Evolutionary conservation across 352 stramenopile genomes (phyloP).

Genomic region (Poterioochromonas sp.): DNA sequence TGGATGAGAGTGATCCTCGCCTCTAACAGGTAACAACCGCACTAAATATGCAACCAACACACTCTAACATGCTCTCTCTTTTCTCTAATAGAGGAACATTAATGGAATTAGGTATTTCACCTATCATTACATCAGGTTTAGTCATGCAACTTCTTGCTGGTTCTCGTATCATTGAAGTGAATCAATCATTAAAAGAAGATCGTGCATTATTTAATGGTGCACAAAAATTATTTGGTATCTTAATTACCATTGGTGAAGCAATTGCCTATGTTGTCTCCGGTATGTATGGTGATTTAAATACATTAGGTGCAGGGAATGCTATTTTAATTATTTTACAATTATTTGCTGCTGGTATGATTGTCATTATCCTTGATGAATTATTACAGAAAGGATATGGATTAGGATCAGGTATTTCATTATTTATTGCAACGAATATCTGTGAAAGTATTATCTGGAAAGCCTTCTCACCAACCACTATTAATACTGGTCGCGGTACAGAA

Average conservation of each 20-base stretch:
- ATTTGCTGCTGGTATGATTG: conserved; percentile 92
- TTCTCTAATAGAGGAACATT: conserved; percentile 70
- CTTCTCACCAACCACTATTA: conserved; percentile 98
- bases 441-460: conserved; percentile 99
- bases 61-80: too few relatives aligned
- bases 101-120: conserved; percentile 96
- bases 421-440: conserved; percentile 99
- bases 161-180: conserved; percentile 96
- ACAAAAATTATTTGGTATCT: conserved; percentile 99
- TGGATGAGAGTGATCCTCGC: conserved; percentile 99
- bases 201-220: conserved; percentile 89
- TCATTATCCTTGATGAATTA: conserved; percentile 98
- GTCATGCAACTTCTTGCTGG: conserved; percentile 97
- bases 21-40: conserved; percentile 91
- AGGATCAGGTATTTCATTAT: conserved; percentile 95
- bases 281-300: conserved; percentile 96
- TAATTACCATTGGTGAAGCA: conserved; percentile 96
- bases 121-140: conserved; percentile 96
- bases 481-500: conserved; percentile 95
- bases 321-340: conserved; percentile 98
- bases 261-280: conserved; percentile 95
- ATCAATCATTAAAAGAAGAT: conserved; percentile 97
- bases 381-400: conserved; percentile 99
- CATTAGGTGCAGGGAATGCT: conserved; percentile 94
- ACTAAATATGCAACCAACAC: too few relatives aligned